Evolutionary conservation across 176 grass and related monocot genomes (phyloP).

Genomic region (Panicum miliaceum): DNA sequence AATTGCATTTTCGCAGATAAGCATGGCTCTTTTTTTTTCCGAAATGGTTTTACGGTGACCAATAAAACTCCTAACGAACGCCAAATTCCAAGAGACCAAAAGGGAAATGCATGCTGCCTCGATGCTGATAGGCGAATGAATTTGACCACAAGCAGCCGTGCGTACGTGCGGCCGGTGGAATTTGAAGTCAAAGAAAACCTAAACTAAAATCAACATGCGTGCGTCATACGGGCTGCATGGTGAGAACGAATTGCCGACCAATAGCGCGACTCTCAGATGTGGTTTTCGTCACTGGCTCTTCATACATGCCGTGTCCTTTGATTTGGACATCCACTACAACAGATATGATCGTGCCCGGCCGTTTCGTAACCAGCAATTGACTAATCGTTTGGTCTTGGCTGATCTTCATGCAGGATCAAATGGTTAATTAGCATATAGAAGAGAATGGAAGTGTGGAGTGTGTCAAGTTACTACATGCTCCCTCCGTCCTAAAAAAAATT

Average conservation of each 20-base stretch:
- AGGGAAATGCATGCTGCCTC: background rate
- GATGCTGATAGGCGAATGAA: background rate
- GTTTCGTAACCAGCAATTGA: background rate
- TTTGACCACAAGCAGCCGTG: slow-evolving; percentile 15
- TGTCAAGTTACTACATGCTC: background rate
- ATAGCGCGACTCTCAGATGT: background rate
- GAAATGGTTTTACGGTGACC: background rate
- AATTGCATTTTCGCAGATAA: too few species aligned
- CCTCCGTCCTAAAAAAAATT: too few species aligned
- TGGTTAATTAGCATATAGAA: background rate
- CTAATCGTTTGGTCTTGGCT: background rate
- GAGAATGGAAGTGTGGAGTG: background rate
- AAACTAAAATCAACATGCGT: background rate
- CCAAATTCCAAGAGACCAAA: background rate
- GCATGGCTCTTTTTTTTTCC: too few species aligned
- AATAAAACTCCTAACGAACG: background rate
- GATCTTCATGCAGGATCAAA: background rate
- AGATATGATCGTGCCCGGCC: background rate
- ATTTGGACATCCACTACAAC: background rate
- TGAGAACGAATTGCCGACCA: background rate
- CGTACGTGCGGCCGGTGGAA: background rate
- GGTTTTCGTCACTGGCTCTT: background rate
- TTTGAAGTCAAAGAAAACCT: slow-evolving; percentile 46
- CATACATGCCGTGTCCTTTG: background rate
- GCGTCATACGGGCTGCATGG: background rate